phyloP scores from a whole-genome alignment of 192 early-diverging fungal species.

The Rhizophlyctis rosea region DNA sequence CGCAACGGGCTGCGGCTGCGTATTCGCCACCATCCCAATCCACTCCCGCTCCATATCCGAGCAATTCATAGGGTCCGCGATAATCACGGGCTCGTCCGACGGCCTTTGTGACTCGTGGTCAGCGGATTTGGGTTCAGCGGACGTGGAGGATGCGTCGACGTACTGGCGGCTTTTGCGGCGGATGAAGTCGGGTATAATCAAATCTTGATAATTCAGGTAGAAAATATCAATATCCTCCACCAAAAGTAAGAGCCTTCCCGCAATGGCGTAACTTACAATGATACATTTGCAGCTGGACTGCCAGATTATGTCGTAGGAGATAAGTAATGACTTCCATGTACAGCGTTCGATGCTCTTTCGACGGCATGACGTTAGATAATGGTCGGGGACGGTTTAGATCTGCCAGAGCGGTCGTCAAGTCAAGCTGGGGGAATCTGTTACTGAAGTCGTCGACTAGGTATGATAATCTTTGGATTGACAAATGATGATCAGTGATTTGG shows the following conservation, averaged over 20 bases:
- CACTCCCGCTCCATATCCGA: slow-evolving; percentile 48
- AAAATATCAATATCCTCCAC: neutral
- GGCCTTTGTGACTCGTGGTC: neutral
- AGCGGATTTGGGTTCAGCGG: neutral
- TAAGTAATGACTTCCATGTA: slow-evolving; percentile 82
- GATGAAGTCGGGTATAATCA: slow-evolving; percentile 23
- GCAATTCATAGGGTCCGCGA: slow-evolving; percentile 45
- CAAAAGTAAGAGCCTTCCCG: too few relatives aligned
- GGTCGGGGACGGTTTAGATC: slow-evolving; percentile 59
- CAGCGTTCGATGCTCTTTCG: slow-evolving; percentile 61
- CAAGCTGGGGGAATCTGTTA: slow-evolving; percentile 51
- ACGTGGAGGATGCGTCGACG: neutral
- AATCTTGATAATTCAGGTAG: slow-evolving; percentile 8
- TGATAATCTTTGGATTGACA: slow-evolving; percentile 19
- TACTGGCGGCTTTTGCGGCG: neutral
- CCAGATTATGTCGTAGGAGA: slow-evolving; percentile 70
- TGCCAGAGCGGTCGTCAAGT: slow-evolving; percentile 55
- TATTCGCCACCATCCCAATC: slow-evolving; percentile 45
- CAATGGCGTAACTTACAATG: slow-evolving; percentile 21
- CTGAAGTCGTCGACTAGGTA: slow-evolving; percentile 54
- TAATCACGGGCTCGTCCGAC: slow-evolving; percentile 19
- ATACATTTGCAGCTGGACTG: slow-evolving; percentile 77
- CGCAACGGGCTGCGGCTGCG: slow-evolving; percentile 53
- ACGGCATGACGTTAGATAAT: slow-evolving; percentile 46
- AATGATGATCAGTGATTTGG: slow-evolving; percentile 8